These are phyloP conservation scores for Cucurbitaria berberidis DNA, from an alignment of 2,329 filamentous ascomycete genomes.

Conservation along the genomic window DNA sequence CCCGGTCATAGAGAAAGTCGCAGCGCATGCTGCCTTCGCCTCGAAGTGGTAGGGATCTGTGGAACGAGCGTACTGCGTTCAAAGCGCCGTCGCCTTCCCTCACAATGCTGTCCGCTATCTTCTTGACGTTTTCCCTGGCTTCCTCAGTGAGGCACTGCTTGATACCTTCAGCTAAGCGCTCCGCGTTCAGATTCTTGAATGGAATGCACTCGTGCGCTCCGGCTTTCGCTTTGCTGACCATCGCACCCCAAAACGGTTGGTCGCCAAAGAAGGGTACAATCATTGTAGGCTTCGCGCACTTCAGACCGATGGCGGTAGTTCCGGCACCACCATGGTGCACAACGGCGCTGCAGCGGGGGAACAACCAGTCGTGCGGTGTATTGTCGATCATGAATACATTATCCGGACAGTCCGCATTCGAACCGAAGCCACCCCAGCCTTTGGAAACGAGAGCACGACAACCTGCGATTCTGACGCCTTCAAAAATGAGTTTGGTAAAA, in stretches of 20 bases:
- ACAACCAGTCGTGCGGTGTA: conserved; percentile 78
- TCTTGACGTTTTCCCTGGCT: conserved; percentile 62
- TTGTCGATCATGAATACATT: conserved; percentile 76
- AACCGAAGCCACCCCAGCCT: conserved; percentile 76
- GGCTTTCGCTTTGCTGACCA: conserved; percentile 68
- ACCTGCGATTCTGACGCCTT: conserved; percentile 69
- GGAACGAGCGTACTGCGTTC: conserved; percentile 72
- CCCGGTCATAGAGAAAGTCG: conserved; percentile 66
- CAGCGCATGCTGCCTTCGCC: conserved; percentile 63
- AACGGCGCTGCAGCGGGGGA: conserved; percentile 68
- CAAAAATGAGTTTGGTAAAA: conserved; percentile 74
- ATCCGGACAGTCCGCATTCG: conserved; percentile 56
- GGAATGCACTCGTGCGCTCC: conserved; percentile 69
- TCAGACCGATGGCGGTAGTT: conserved; percentile 75
- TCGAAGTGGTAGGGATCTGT: conserved; percentile 62
- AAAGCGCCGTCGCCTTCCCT: conserved; percentile 69
- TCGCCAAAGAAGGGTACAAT: conserved; percentile 82
- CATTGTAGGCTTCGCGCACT: conserved; percentile 74
- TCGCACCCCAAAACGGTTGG: conserved; percentile 78
- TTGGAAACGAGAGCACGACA: conserved; percentile 75
- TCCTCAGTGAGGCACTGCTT: conserved; percentile 69
- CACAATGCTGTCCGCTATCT: conserved; percentile 67
- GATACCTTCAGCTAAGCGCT: conserved; percentile 73
- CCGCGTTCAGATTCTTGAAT: conserved; percentile 69
- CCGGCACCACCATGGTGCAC: conserved; percentile 81